Percentiles rank a stretch among this genome's conserved stretches.
phyloP scores from a whole-genome alignment of 805 yeast genomes.

The Metschnikowia peoriensis region DNA sequence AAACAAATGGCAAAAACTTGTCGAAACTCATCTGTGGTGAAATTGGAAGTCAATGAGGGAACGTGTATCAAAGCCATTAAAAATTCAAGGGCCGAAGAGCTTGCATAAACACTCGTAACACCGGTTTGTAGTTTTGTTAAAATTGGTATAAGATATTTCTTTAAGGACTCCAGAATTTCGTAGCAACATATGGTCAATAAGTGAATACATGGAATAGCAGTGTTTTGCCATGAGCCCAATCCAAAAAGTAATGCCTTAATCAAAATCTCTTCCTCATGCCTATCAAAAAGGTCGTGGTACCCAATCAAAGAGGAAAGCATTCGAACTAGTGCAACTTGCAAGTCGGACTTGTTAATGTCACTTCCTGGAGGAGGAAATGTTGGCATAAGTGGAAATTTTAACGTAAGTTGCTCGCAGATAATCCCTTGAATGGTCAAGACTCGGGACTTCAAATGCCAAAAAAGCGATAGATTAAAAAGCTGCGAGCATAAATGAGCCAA shows the following conservation, averaged over 20 bases:
- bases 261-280: conserved; percentile 61
- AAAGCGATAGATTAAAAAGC: conserved; percentile 55
- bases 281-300: conserved; percentile 52
- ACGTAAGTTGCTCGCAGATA: conserved; percentile 58
- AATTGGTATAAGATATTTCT: conserved; percentile 64
- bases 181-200: conserved; percentile 75
- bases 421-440: conserved; percentile 43
- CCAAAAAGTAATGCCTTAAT: conserved; percentile 60
- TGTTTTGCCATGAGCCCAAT: conserved; percentile 70
- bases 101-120: conserved; percentile 65
- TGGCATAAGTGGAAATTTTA: conserved; percentile 40
- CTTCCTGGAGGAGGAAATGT: conserved; percentile 34
- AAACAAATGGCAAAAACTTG: conserved; percentile 83
- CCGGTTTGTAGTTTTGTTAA: conserved; percentile 73
- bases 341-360: conserved; percentile 52
- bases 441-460: conserved; percentile 39
- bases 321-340: conserved; percentile 64
- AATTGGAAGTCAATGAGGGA: conserved; percentile 65
- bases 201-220: conserved; percentile 76
- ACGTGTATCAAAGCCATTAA: conserved; percentile 62
- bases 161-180: conserved; percentile 72
- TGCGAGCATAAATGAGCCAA: conserved; percentile 73
- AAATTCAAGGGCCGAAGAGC: conserved; percentile 75
- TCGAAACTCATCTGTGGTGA: conserved; percentile 73
- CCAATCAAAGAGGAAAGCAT: conserved; percentile 62